Evolutionary conservation across 2,329 filamentous ascomycete genomes (phyloP), one percentile per base, ranked within the genome.

Genomic region (Pseudohalonectria lignicola): DNA sequence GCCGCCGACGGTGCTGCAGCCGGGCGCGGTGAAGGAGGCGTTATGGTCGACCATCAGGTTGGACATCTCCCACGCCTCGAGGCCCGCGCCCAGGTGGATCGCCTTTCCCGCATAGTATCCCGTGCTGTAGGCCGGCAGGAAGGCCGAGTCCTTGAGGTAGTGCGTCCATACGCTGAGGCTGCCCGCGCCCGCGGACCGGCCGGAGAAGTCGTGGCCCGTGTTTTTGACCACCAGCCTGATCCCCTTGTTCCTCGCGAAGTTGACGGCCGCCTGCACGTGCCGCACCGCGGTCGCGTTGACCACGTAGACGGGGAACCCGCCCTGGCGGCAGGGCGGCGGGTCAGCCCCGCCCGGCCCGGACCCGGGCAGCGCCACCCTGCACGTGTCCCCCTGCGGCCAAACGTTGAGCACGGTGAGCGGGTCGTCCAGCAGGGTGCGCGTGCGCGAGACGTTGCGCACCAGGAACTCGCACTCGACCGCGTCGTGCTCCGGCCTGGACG

Each of bases 111-210:
- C 39, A 26, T 58, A 58, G 19, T 42, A 36, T 3, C 51, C 51
- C 17, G 53, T 45, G 7, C 19, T 43, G 36, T 61, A 64, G 2
- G 31, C 35, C 5, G 51, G 52, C 1, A 55, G 34, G 40, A 62
- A 62, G 19, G 59, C 48, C 2, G 66, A 55, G 6, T 58, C 52
- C 43, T 69, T 68, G 34, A 71, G 50, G 41, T 64, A 53, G 42
- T 71, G 67, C 4, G 66, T 70, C 67, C 67, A 72, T 39, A 71
- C 53, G 34, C 60, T 62, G 2, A 72, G 48, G 1, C 62, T 56
- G n/a, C 66, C 66, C 4, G 62, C 59, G 26, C 67, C 67, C 4
- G 53, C 57, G 0, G 63, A 65, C 32, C 66, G 64, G 5, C 63
- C 66, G 29, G 54, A 54, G 41, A 65, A 69, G 43, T 67, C 63